These are phyloP conservation scores for Phytophthora ramorum DNA, from an alignment of 352 stramenopile genomes.

Conservation along the genomic window DNA sequence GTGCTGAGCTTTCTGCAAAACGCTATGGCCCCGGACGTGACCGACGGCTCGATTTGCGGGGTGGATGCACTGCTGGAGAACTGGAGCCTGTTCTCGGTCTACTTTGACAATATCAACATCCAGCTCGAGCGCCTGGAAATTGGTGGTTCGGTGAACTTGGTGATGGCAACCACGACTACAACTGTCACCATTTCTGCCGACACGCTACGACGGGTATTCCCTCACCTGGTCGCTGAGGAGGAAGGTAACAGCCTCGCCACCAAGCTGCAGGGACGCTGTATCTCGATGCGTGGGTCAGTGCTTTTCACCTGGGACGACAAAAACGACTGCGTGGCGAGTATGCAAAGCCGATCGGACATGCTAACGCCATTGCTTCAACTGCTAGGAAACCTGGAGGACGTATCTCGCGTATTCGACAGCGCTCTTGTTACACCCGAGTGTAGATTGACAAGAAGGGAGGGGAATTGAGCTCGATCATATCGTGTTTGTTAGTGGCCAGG, in stretches of 20 bases:
- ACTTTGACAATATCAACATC: constrained; percentile 7
- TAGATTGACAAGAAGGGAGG: not conserved
- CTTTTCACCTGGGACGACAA: constrained; percentile 7
- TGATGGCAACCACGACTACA: constrained; percentile 16
- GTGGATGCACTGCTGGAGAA: not conserved
- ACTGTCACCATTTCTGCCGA: constrained; percentile 4
- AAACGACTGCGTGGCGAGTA: not conserved
- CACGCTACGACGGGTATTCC: constrained; percentile 3
- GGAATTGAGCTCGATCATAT: not conserved
- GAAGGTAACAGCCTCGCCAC: not conserved
- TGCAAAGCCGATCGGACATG: constrained; percentile 13
- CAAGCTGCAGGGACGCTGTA: constrained; percentile 3
- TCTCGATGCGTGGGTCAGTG: constrained; percentile 15
- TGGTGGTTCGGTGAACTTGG: not conserved
- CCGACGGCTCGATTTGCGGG: not conserved
- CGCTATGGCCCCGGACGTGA: constrained; percentile 6
- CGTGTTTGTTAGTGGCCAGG: too few species aligned
- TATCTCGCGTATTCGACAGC: constrained; percentile 7
- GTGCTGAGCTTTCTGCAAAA: constrained; percentile 2
- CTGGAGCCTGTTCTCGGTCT: constrained; percentile 3
- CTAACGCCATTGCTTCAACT: constrained; percentile 10
- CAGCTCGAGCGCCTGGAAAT: constrained; percentile 7
- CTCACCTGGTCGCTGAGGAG: not conserved
- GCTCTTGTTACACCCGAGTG: constrained; percentile 7
- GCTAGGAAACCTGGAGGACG: constrained; percentile 6